Evolutionary conservation across 768 basidiomycete species (phyloP), one percentile per base, ranked within the genome.

Genomic region (Sporobolomyces roseus): DNA sequence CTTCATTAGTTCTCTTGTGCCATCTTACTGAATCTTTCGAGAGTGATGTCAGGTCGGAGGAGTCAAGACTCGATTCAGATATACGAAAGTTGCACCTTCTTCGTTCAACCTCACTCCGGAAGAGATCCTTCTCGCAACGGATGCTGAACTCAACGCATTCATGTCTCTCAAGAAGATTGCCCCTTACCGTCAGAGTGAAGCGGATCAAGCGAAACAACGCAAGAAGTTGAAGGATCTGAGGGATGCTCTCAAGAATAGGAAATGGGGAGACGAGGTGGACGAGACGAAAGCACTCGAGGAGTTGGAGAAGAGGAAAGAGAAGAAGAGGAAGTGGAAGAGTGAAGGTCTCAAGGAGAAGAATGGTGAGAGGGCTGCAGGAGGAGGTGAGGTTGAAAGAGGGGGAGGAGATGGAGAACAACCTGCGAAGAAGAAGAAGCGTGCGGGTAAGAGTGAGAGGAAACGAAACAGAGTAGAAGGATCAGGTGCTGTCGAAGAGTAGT

Each of bases 41-140:
- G n/a, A n/a, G n/a, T n/a, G n/a, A 25, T 56, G 21, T 71, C 75
- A 93, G 93, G 87, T 94, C 58, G 93, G 87, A 10, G 90, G 87
- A 77, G 80, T 93, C 76, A 88, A 92, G 3, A 98, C 93, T 0
- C 88, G 91, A 16, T 99, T 99, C 84, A 87, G 89, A 78, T 99
- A 99, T 77, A 82, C 85, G n/a, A 82, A 86, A 49, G 85, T 88
- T 38, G 79, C 85, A 49, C 75, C 77, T 0, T 82, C 87, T 67
- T 78, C 77, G 36, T 93, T 83, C 78, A 68, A 66, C 50, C 85
- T 99, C 48, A 84, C 86, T 2, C 85, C 94, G 1, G 85, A 83
- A 6, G 93, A 99, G 75, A 90, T 98, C 70, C 83, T 99, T 30
- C 83, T 91, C 75, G 93, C 94, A 9, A 90, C 87, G 4, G 94